Evolutionary conservation across 1,139 yeast species (phyloP), one percentile per base, ranked within the genome.

Genomic region (Williopsis jadinii): DNA sequence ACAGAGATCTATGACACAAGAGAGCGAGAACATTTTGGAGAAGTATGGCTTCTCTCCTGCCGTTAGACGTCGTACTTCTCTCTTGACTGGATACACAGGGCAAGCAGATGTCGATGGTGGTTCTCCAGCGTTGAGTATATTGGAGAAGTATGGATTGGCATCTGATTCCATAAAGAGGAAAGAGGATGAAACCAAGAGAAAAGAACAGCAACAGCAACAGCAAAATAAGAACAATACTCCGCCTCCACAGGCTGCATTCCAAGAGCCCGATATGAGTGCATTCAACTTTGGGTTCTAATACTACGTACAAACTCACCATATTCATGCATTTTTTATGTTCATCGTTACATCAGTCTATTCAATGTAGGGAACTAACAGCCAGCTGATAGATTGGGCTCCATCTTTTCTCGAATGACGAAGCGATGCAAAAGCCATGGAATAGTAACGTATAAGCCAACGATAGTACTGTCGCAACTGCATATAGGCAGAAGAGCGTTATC

Each of bases 221-320:
- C 38, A 43, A 43, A 34, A 41, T 36, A 33, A 43, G 46, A 33
- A 43, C 48, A 45, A 45, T 27, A 44, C 48, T 1, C 47, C 53
- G 8, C 77, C 82, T 2, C 80, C 85, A 5, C 71, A 75, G 1
- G 63, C 70, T 3, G 80, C 75, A 32, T 80, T 80, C 57, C 75
- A 71, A 48, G 94, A 84, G 56, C 90, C 90, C 0, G 92, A 84
- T 55, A 82, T 84, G 92, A 79, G 86, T 56, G 73, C 88, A 0
- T 84, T 84, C 56, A 72, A 71, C 44, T 82, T 82, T 61, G 84
- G 84, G 1, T 55, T 54, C 34, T 55, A 37, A 12, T 10, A 4
- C 3, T n/a, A 19, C 14, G 8, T 35, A 14, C 28, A 27, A 14
- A 13, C 6, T 6, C 24, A 19, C 24, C 24, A 5, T 19, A 19